Evolutionary conservation across 441 rosid genomes (phyloP), one percentile per base, ranked within the genome.

Genomic region (Euphorbia corollata): DNA sequence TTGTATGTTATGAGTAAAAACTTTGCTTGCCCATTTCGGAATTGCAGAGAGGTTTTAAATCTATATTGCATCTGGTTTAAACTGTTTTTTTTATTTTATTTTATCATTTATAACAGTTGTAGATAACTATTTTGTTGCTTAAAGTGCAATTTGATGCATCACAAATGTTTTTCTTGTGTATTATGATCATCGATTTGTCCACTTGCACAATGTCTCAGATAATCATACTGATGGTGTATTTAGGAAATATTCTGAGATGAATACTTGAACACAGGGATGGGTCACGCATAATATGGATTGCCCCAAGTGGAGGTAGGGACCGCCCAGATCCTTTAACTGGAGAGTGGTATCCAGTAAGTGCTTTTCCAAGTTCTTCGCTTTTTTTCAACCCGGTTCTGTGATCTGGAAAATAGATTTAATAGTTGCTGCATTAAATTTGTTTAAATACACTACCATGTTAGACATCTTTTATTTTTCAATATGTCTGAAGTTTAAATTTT

Each of bases 251-350:
- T 58, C 55, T 73, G 22, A 73, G 18, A 22, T 27, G 61, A 74
- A 30, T 57, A 27, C 32, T 27, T 27, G 32, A 27, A 27, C 32
- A 27, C 78, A 93, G 97, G 89, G 83, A 84, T 70, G 99, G 97
- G 24, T 86, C 96, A 45, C 84, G 81, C 65, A 63, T 91, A 58
- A 78, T 94, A 62, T 94, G 97, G 99, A 91, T 94, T 75, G 91
- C 99, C 50, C 97, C 99, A 64, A 94, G 97, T 68, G 99, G 99
- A 72, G 99, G 99, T 65, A 88, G 97, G 71, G 99, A 94, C 77
- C 97, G 97, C 13, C 99, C 97, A n/a, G 83, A 94, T 87, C 84
- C 90, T 67, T 68, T 63, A 34, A 85, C 97, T 30, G 85, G 78
- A 75, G 94, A 91, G 75, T 91, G 96, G 94, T 69, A 66, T 80